Evolutionary conservation across 148 eudicot species (phyloP).

Genomic region (Cornus kousa): DNA sequence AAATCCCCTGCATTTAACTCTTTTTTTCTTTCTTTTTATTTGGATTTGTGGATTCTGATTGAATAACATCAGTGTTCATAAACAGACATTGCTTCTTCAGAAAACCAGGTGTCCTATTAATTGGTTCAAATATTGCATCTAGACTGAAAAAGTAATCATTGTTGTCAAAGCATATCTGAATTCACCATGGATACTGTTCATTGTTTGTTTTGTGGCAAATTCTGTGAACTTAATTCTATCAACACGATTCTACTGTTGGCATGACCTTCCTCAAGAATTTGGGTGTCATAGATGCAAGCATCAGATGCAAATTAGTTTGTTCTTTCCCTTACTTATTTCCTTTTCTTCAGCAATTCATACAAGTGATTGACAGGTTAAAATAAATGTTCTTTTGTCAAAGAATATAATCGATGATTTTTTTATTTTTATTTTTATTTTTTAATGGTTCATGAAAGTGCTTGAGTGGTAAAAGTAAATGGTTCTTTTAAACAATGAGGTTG

Average conservation of each 20-base stretch:
- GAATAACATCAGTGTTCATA: neutral
- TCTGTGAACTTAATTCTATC: too few species aligned
- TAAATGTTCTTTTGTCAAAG: neutral
- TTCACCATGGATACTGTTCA: neutral
- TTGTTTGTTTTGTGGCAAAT: too few species aligned
- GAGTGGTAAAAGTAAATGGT: neutral
- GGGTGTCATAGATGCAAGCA: too few species aligned
- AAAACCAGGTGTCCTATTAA: neutral
- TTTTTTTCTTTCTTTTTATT: neutral
- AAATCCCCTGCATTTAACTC: too few species aligned
- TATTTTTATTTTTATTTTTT: too few species aligned
- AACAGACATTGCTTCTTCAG: neutral
- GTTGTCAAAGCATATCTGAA: neutral
- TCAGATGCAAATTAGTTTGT: too few species aligned
- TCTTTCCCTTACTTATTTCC: neutral
- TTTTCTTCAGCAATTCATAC: neutral
- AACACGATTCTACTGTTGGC: too few species aligned
- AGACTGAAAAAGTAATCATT: neutral
- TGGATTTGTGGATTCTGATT: too few species aligned
- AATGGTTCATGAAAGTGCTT: neutral
- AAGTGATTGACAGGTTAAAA: neutral
- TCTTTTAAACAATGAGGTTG: neutral
- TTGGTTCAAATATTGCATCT: neutral
- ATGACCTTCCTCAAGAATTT: too few species aligned
- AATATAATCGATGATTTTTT: too few species aligned